These are phyloP conservation scores for Hevea brasiliensis DNA, from an alignment of 345 rosid species.

Conservation along the genomic window DNA sequence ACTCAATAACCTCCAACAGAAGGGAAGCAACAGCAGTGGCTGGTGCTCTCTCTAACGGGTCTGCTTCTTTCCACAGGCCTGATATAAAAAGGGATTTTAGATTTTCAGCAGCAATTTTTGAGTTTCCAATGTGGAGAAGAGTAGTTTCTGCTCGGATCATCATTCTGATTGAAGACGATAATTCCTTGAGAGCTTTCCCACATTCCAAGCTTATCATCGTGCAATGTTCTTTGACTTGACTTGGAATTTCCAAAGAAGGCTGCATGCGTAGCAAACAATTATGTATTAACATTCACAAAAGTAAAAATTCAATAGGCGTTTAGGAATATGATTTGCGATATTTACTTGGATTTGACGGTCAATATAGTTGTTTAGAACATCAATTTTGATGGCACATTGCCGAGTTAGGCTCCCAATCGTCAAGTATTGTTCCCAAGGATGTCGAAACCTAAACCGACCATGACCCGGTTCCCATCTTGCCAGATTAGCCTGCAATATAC, in stretches of 20 bases:
- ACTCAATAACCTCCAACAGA: not conserved
- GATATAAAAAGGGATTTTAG: conserved; percentile 16
- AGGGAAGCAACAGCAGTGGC: not conserved
- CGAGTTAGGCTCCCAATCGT: conserved; percentile 46
- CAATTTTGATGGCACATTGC: conserved; percentile 60
- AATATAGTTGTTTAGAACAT: conserved; percentile 56
- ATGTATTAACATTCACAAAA: too few relatives aligned
- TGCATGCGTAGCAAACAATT: conserved; percentile 3
- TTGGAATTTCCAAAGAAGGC: conserved; percentile 29
- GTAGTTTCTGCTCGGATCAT: conserved; percentile 42
- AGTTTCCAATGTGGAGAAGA: conserved; percentile 35
- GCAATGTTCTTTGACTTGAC: conserved; percentile 38
- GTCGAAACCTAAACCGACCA: conserved; percentile 58
- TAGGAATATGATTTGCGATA: too few relatives aligned
- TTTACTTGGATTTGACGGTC: not conserved
- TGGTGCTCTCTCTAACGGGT: not conserved
- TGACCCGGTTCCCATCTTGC: conserved; percentile 90
- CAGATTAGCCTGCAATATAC: conserved; percentile 53
- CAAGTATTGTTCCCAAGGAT: conserved; percentile 73
- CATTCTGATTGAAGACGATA: conserved; percentile 41
- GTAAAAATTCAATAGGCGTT: too few relatives aligned
- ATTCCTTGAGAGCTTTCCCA: conserved; percentile 50
- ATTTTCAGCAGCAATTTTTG: conserved; percentile 32
- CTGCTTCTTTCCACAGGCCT: not conserved
- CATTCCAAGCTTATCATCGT: conserved; percentile 49